Evolutionary conservation across 352 stramenopile species (phyloP).

Genomic region (Phytopythium montanum): DNA sequence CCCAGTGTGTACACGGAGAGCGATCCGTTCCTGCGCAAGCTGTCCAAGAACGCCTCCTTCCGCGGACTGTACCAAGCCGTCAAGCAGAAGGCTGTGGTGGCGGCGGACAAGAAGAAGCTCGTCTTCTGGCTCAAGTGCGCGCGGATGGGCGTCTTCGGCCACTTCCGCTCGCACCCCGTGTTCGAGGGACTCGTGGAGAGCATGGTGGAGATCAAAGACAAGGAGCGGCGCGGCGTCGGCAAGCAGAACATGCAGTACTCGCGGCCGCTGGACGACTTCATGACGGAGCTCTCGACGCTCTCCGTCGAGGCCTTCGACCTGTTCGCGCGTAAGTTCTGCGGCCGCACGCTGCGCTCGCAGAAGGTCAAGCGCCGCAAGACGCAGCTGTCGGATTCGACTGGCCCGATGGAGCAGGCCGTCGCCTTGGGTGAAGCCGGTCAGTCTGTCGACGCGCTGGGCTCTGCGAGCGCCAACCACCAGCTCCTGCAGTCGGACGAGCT

Average conservation of each 20-base stretch:
- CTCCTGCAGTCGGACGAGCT: slow-evolving; percentile 50
- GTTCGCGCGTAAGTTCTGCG: slow-evolving; percentile 73
- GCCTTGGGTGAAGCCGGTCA: neutral
- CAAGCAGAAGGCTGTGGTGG: slow-evolving; percentile 23
- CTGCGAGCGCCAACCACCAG: slow-evolving; percentile 30
- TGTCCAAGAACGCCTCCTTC: slow-evolving; percentile 76
- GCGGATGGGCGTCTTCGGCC: slow-evolving; percentile 66
- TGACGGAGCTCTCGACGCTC: slow-evolving; percentile 52
- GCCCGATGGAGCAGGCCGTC: neutral
- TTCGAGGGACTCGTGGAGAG: slow-evolving; percentile 77
- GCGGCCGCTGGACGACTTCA: slow-evolving; percentile 64
- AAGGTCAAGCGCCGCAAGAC: slow-evolving; percentile 61
- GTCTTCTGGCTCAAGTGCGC: slow-evolving; percentile 72
- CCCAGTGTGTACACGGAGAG: slow-evolving; percentile 73
- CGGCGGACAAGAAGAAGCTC: slow-evolving; percentile 33
- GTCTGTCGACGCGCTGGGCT: slow-evolving; percentile 5
- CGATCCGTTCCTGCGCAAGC: slow-evolving; percentile 72
- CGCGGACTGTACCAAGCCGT: slow-evolving; percentile 61
- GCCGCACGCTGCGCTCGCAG: slow-evolving; percentile 64
- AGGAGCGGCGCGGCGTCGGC: slow-evolving; percentile 69
- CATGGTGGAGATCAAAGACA: slow-evolving; percentile 84
- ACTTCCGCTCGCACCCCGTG: slow-evolving; percentile 64
- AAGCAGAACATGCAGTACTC: slow-evolving; percentile 88
- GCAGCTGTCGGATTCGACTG: slow-evolving; percentile 3
- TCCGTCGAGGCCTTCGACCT: slow-evolving; percentile 76